Evolutionary conservation across 1,284 basidiomycete species (phyloP).

Genomic region (Veloporphyrellus conicus): DNA sequence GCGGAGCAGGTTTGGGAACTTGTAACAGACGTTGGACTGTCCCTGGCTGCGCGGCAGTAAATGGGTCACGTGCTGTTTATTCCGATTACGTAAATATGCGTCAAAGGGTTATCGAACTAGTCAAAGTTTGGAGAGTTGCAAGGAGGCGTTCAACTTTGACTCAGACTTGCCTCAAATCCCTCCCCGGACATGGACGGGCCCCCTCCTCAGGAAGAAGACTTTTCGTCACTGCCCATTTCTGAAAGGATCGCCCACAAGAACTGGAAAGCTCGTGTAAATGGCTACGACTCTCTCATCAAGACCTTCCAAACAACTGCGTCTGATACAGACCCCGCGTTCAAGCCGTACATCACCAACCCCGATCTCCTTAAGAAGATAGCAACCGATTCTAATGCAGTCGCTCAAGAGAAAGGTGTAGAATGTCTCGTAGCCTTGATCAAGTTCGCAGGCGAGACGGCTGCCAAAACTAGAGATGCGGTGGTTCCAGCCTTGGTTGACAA

Average conservation of each 20-base stretch:
- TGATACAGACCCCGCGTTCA: constrained; percentile 92
- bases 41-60: constrained; percentile 43
- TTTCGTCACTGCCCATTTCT: constrained; percentile 73
- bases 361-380: constrained; percentile 84
- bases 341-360: constrained; percentile 74
- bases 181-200: constrained; percentile 73
- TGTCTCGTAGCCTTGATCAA: constrained; percentile 82
- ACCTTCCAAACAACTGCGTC: constrained; percentile 84
- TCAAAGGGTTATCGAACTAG: constrained; percentile 11
- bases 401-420: constrained; percentile 96
- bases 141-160: constrained; percentile 15
- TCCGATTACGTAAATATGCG: constrained; percentile 24
- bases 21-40: constrained; percentile 54
- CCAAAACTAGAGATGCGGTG: constrained; percentile 76
- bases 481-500: constrained; percentile 93
- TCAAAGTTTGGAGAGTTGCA: background rate
- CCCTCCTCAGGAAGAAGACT: constrained; percentile 91
- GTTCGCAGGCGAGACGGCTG: constrained; percentile 85
- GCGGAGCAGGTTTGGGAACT: constrained; percentile 54
- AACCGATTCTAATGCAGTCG: constrained; percentile 91
- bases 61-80: constrained; percentile 23
- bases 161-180: constrained; percentile 4
- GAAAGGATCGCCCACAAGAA: constrained; percentile 92
- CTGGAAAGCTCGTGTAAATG: constrained; percentile 96
- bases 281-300: constrained; percentile 85